Evolutionary conservation across 257 asterid genomes (phyloP), one percentile per base, ranked within the genome.

Genomic region (Solanum chiquidenum): DNA sequence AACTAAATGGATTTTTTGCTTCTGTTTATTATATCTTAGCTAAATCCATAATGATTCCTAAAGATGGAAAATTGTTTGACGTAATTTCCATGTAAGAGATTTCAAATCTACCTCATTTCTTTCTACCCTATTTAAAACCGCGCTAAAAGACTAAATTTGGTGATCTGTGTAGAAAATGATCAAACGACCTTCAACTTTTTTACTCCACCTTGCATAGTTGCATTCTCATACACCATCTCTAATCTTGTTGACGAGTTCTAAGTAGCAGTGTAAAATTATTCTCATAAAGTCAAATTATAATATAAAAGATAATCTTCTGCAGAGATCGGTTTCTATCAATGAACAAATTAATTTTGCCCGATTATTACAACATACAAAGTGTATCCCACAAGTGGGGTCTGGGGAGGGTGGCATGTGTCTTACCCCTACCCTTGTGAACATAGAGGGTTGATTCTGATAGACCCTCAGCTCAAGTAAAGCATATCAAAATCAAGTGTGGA

Each of bases 131-230:
- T 14, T 44, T 44, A 44, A 79, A 44, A 76, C 60, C n/a, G 18
- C 1, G 12, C 60, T 40, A 12, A 40, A 76, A 76, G 37, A 76
- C n/a, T 7, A 8, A 40, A 76, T n/a, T 40, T 40, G 60, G 60
- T 76, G 83, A 42, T 76, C 60, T 76, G 4, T 23, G 34, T 40
- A n/a, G 83, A 76, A 76, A 40, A n/a, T 76, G 34, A 40, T 76
- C 33, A 38, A 40, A 76, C 2, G 14, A 13, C n/a, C 35, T n/a
- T 40, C 35, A 40, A 12, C 29, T 12, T 76, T 76, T 40, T 23
- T 11, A 23, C 20, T 5, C 29, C 98, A 94, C 95, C 27, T 72
- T 18, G 80, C 80, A 34, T 33, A 34, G 80, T 72, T 72, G 14
- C 44, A 34, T 23, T 27, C 83, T 76, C 83, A 76, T n/a, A 76